Base-by-base conservation (phyloP, 192 early-diverging fungal species). In the Physocladia obscura region DNA sequence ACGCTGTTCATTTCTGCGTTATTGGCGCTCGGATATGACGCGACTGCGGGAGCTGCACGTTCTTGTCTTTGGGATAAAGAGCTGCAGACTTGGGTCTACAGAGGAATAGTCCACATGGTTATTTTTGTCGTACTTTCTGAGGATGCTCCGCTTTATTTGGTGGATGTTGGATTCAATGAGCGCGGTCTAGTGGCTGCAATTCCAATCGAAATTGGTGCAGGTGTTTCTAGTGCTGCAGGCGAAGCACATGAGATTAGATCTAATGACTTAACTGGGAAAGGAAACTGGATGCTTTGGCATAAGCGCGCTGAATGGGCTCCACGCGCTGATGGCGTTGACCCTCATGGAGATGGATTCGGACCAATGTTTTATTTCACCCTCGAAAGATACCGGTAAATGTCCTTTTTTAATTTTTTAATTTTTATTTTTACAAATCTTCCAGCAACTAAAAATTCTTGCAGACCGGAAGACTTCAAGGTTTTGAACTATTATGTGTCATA, bases 381-480 rank as follows among this genome's bases (percentile, higher is more conserved):
- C 11, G 52, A 26, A 26, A 55, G 15, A 15, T 21, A 15, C 19
- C 17, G 52, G 13, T 55, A 0, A 21, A 19, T 8, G 8, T 44
- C 11, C 11, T n/a, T 44, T 44, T 44, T 44, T 44, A 19, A 13
- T 44, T 44, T 55, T 15, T 15, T 26, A 44, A 54, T 27, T 54
- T 19, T n/a, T 13, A 47, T 26, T n/a, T 2, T 40, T 40, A 47
- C n/a, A n/a, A n/a, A n/a, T n/a, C n/a, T n/a, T n/a, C n/a, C n/a
- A n/a, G n/a, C n/a, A n/a, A n/a, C n/a, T n/a, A n/a, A n/a, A n/a
- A n/a, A n/a, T 40, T 47, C 2, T 38, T 24, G 2, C n/a, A 62
- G 60, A 44, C 60, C 60, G 8, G 39, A 62, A 47, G 60, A 62
- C 38, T 62, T 26, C 38, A 44, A 22, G 31, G 60, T 44, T 1